These are phyloP conservation scores for Aquilaria yunnanensis DNA, from an alignment of 345 rosid genomes.

Conservation along the genomic window DNA sequence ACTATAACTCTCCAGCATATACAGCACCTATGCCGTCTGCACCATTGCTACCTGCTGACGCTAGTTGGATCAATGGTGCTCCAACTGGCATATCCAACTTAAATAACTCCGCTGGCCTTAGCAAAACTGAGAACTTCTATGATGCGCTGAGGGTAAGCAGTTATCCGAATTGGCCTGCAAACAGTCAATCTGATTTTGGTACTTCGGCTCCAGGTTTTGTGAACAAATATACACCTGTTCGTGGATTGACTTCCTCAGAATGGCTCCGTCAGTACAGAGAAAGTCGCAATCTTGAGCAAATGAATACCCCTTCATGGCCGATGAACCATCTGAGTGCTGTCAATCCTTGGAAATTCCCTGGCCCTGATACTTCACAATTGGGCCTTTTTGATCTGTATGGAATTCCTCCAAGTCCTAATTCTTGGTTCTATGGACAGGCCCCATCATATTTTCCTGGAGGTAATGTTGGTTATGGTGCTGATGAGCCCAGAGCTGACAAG, in stretches of 20 bases:
- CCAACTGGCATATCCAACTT: slow-evolving; percentile 18
- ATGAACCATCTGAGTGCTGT: slow-evolving; percentile 29
- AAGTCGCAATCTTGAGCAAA: slow-evolving; percentile 42
- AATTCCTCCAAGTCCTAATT: slow-evolving; percentile 36
- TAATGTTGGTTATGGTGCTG: slow-evolving; percentile 17
- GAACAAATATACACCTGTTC: slow-evolving; percentile 32
- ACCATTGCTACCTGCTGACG: slow-evolving; percentile 81
- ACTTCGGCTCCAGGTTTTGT: slow-evolving; percentile 24
- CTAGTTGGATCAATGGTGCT: slow-evolving; percentile 42
- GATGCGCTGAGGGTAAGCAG: slow-evolving; percentile 24
- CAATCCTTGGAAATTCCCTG: slow-evolving; percentile 26
- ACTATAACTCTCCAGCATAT: slow-evolving; percentile 33
- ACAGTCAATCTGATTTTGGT: slow-evolving; percentile 23
- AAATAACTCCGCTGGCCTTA: slow-evolving; percentile 18
- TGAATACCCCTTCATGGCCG: slow-evolving; percentile 23
- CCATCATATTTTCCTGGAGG: slow-evolving; percentile 23
- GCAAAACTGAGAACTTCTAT: slow-evolving; percentile 24
- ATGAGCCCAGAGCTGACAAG: slow-evolving; percentile 39
- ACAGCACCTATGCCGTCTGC: slow-evolving; percentile 76
- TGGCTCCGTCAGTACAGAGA: slow-evolving; percentile 95
- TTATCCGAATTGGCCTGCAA: slow-evolving; percentile 30
- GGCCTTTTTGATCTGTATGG: slow-evolving; percentile 44
- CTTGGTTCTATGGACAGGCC: slow-evolving; percentile 21
- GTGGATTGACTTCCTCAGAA: slow-evolving; percentile 74
- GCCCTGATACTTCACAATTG: slow-evolving; percentile 27